Percentiles rank a stretch among this genome's conserved stretches.
Conservation (phyloP, 768 basidiomycete species). For the Phaffia tasmanica region DNA sequence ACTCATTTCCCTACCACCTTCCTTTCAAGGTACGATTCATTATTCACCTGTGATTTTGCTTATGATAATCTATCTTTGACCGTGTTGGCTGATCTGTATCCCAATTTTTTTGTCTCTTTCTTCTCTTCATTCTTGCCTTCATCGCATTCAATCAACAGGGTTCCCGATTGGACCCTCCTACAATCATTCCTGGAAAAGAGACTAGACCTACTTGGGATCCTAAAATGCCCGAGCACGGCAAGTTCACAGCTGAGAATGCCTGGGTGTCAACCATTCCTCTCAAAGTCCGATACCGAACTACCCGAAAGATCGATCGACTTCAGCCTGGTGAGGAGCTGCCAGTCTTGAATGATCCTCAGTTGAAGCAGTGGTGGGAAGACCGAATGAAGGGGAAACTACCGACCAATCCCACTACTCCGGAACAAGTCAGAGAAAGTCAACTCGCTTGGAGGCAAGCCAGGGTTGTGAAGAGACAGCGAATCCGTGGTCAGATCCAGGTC, state of each 20-base stretch:
- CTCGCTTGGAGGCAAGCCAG: not conserved
- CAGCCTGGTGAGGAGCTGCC: conserved; percentile 16
- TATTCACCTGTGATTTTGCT: no score
- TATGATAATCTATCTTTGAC: not conserved
- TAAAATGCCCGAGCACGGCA: not conserved
- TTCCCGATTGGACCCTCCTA: conserved; percentile 3
- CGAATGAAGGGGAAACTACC: not conserved
- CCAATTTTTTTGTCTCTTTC: not conserved
- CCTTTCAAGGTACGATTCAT: conserved; percentile 13
- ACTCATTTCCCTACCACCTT: conserved; percentile 1
- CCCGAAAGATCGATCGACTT: conserved; percentile 20
- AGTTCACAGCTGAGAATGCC: conserved; percentile 22
- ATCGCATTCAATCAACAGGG: not conserved
- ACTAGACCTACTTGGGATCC: conserved; percentile 5
- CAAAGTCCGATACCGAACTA: conserved; percentile 8
- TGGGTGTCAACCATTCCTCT: conserved; percentile 5
- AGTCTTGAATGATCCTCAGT: not conserved
- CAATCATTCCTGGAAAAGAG: conserved; percentile 9
- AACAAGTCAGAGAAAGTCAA: conserved; percentile 16
- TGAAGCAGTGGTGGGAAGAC: conserved; percentile 16
- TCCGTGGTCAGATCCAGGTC: not conserved
- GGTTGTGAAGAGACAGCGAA: not conserved
- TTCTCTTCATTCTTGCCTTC: not conserved
- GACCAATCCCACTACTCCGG: conserved; percentile 11
- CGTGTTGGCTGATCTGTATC: not conserved